Evolutionary conservation across 805 yeast genomes (phyloP).

Genomic region (Saturnispora bothae): DNA sequence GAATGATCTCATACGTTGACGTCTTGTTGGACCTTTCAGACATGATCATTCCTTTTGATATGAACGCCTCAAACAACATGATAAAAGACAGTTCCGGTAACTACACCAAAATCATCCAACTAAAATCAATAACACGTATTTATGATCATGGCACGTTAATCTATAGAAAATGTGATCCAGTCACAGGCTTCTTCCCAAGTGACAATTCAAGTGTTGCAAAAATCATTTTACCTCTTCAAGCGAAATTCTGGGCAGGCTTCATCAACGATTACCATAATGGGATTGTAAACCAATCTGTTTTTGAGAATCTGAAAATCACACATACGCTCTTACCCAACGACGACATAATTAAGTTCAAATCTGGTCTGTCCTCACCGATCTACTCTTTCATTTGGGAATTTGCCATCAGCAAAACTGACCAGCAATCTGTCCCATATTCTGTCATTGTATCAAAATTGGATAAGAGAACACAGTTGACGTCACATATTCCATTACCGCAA

Average conservation of each 20-base stretch:
- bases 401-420: conserved; percentile 11
- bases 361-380: conserved; percentile 15
- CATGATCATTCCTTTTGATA: conserved; percentile 7
- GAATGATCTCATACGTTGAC: conserved; percentile 22
- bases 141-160: conserved; percentile 18
- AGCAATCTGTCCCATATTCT: conserved; percentile 19
- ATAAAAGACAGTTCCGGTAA: conserved; percentile 5
- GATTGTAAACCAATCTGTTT: conserved; percentile 15
- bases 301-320: conserved; percentile 19
- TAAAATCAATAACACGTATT: conserved; percentile 21
- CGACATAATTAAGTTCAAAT: conserved; percentile 15
- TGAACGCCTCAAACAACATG: neutral
- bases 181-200: conserved; percentile 20
- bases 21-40: conserved; percentile 17
- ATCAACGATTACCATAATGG: conserved; percentile 26
- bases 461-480: neutral
- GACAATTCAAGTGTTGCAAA: conserved; percentile 15
- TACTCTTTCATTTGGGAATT: conserved; percentile 27
- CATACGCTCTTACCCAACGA: conserved; percentile 24
- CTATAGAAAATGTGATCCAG: conserved; percentile 21
- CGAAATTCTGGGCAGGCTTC: conserved; percentile 25
- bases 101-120: conserved; percentile 21
- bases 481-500: neutral
- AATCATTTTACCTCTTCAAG: conserved; percentile 23
- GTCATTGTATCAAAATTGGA: conserved; percentile 14